Evolutionary conservation across 176 grass and related monocot species (phyloP).

Genomic region (Oryza longistaminata): DNA sequence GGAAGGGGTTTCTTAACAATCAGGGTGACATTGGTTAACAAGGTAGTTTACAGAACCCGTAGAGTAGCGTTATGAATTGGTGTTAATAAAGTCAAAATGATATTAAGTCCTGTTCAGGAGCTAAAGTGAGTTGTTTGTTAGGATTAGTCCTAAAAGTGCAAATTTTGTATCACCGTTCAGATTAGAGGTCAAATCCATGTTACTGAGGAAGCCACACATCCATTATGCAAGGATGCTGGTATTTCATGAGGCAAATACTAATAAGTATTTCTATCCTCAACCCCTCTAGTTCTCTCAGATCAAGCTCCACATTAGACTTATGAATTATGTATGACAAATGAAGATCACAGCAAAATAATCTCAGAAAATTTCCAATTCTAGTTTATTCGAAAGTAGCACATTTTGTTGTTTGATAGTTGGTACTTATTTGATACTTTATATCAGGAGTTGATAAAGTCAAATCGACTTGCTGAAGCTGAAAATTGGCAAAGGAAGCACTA

Average conservation of each 20-base stretch:
- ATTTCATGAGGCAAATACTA: background rate
- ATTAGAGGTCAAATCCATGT: background rate
- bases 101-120: background rate
- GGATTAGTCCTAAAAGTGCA: background rate
- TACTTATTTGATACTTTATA: slow-evolving; percentile 22
- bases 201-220: background rate
- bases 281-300: background rate
- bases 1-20: too few species aligned
- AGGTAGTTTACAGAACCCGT: background rate
- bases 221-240: background rate
- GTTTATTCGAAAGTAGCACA: background rate
- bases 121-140: background rate
- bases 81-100: background rate
- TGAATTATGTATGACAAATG: background rate
- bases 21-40: background rate
- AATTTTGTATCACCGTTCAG: background rate
- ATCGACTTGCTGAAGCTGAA: slow-evolving; percentile 75
- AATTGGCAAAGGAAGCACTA: slow-evolving; percentile 89
- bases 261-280: background rate
- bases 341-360: too few species aligned
- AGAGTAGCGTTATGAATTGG: background rate
- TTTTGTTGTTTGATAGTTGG: slow-evolving; percentile 19
- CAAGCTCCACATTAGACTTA: background rate
- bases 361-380: background rate
- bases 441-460: slow-evolving; percentile 70